Evolutionary conservation across 495 filamentous ascomycete species (phyloP), one percentile per base, ranked within the genome.

Genomic region (Talaromyces borbonicus): DNA sequence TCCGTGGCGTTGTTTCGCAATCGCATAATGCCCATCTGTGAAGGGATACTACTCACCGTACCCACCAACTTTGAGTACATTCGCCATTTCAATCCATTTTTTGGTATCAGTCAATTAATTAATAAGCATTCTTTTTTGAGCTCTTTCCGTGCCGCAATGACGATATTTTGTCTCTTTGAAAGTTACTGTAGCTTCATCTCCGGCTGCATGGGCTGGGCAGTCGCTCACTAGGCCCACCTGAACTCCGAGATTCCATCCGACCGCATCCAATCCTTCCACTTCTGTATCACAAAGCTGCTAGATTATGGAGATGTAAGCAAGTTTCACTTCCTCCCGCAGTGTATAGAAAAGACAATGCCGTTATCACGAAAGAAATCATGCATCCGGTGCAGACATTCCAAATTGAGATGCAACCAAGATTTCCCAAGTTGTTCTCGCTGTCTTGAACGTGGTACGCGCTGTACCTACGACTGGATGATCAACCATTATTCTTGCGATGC

Each of bases 361-460:
- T 14, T 46, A 5, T 46, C 43, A 20, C 33, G 43, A 9, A 46
- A 46, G 20, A 46, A 36, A 22, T 36, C 43, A 29, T 46, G 43
- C 29, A 15, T 46, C 30, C 16, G 29, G 15, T 46, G 43, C 43
- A 46, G 43, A 9, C 43, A 46, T 25, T 46, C 43, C 31, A 46
- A 46, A 7, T 32, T 46, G 22, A 33, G 30, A 46, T 46, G 43
- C 18, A 46, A 46, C 11, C 29, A 36, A 29, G 19, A 5, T 7
- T 35, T 11, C 4, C 43, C 43, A 11, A 33, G 18, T 19, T 46
- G 43, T 22, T 46, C 30, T 35, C 43, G 43, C 43, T 46, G 43
- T 19, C 36, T 22, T 2, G 43, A 46, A 14, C 29, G 43, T 35
- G 43, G 43, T 9, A 16, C 18, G 19, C 16, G 30, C 27, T 46